Evolutionary conservation across 192 early-diverging fungal species (phyloP), one percentile per base, ranked within the genome.

Genomic region (Rhizoclosmatium sp.): DNA sequence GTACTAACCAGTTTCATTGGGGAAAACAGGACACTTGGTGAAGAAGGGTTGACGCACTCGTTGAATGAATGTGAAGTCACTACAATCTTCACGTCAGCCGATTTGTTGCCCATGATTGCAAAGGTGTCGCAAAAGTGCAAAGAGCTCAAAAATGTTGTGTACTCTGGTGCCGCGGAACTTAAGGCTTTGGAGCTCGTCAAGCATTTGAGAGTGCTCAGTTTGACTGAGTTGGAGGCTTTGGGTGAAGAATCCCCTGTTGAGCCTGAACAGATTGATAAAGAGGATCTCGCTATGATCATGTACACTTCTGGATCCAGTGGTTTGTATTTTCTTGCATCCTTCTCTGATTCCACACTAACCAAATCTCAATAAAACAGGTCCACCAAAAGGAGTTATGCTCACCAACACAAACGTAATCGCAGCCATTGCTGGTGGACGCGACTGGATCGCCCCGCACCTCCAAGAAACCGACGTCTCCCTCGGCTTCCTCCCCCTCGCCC

Each of bases 381-480:
- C 65, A 16, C 96, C 97, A 62, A 96, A 96, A 82, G 97, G 97
- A 71, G 96, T 95, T 39, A 79, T 95, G 71, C 82, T 98, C 9
- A 89, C 91, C 59, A 95, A 98, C 81, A 82, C 85, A 69, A 95
- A 95, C 75, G 83, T 97, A 62, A 85, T 96, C 66, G 89, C 95
- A 75, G 91, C 92, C 9, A 21, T 68, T 2, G 7, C 14, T 1
- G 60, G 60, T 5, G 60, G 10, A 7, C 7, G 21, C 7, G 21
- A 19, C 60, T 40, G 7, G 4, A 9, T 62, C 7, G 23, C 23
- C 44, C 46, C 46, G 12, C 23, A 42, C 40, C 84, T 59, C 90
- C 93, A 46, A 45, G 69, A 79, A 64, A 45, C 77, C 31, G 81
- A 82, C 3, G 54, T 48, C 49, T 85, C 80, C 79, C 76, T 85